These are phyloP conservation scores for Cymbidium sinense DNA, from an alignment of 106 monocot species.

Conservation along the genomic window DNA sequence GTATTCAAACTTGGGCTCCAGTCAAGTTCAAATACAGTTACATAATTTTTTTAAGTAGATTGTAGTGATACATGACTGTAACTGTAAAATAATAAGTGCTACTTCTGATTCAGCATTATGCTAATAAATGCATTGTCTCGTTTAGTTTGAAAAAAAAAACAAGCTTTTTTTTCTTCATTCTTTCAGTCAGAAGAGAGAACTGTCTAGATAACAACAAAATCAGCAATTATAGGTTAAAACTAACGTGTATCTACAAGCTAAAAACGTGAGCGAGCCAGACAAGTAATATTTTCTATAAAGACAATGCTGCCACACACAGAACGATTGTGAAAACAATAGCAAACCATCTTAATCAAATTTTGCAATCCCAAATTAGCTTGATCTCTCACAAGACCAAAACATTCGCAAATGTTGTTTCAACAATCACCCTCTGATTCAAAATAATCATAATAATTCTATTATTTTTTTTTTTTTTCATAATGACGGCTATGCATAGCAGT, in stretches of 20 bases:
- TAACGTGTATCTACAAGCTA: too few relatives aligned
- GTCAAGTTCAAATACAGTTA: neutral
- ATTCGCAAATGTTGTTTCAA: neutral
- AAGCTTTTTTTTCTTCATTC: neutral
- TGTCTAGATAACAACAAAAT: neutral
- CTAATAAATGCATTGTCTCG: neutral
- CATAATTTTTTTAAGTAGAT: neutral
- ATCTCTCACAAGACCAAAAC: neutral
- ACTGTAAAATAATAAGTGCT: too few relatives aligned
- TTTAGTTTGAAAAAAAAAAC: neutral
- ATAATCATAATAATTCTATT: too few relatives aligned
- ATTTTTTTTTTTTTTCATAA: too few relatives aligned
- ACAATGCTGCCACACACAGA: neutral
- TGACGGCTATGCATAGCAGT: too few relatives aligned
- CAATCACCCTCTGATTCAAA: neutral
- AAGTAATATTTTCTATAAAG: neutral
- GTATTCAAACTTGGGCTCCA: neutral
- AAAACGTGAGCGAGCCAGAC: too few relatives aligned
- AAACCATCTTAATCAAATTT: neutral
- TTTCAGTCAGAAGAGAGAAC: neutral
- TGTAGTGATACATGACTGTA: neutral
- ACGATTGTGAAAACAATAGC: neutral
- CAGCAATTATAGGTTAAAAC: too few relatives aligned
- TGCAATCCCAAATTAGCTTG: neutral
- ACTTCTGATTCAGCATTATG: too few relatives aligned